A percentile compares a stretch with the other conserved stretches of the same genome.
These are phyloP conservation scores for Kodamaea sp. DNA, from an alignment of 1,139 yeast species.

Conservation along the genomic window DNA sequence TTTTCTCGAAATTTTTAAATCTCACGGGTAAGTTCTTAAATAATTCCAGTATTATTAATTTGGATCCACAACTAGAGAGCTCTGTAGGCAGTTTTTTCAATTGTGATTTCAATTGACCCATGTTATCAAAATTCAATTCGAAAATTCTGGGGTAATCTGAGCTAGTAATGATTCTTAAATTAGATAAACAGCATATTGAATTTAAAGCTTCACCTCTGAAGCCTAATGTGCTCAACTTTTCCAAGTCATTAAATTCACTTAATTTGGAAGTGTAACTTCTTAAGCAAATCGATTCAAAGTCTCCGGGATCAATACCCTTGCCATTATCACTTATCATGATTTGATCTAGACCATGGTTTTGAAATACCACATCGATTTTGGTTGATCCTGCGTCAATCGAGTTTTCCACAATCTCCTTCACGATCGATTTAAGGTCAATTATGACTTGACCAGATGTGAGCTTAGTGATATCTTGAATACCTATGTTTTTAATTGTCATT, in stretches of 20 bases:
- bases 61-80: conserved; percentile 50
- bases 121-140: conserved; percentile 46
- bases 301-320: conserved; percentile 58
- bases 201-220: conserved; percentile 86
- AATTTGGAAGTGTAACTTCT: conserved; percentile 84
- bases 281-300: conserved; percentile 59
- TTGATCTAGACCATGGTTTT: conserved; percentile 71
- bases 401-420: conserved; percentile 85
- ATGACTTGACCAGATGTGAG: conserved; percentile 94
- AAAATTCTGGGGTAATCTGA: conserved; percentile 58
- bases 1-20: conserved; percentile 64
- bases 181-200: conserved; percentile 62
- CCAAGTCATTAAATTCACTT: conserved; percentile 51
- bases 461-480: conserved; percentile 52
- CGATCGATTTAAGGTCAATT: conserved; percentile 67
- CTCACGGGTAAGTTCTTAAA: conserved; percentile 74
- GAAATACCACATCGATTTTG: conserved; percentile 61
- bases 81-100: conserved; percentile 45
- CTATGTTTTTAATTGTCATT: conserved; percentile 36
- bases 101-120: conserved; percentile 45
- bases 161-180: conserved; percentile 54
- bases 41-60: conserved; percentile 46
- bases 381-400: conserved; percentile 74
- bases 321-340: conserved; percentile 79
- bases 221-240: conserved; percentile 56